A percentile compares a stretch with the other conserved stretches of the same genome.
Conservation (phyloP, 2,329 filamentous ascomycete species). For the Pseudonectria foliicola region DNA sequence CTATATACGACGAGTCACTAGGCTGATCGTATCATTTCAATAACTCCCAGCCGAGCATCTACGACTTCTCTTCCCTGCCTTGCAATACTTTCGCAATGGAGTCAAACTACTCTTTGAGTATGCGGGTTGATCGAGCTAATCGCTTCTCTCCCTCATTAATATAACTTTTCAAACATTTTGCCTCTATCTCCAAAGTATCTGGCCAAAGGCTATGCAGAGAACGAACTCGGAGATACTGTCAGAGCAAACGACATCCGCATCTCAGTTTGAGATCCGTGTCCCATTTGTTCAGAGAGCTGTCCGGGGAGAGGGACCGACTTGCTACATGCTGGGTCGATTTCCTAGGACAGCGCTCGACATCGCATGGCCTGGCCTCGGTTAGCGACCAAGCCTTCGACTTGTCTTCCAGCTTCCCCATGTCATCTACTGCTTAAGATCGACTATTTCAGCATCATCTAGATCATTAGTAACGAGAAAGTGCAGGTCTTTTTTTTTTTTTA, state of each 20-base stretch:
- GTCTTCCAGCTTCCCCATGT: conserved; percentile 8
- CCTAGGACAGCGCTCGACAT: conserved; percentile 3
- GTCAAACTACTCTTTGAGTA: conserved; percentile 5
- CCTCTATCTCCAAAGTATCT: conserved; percentile 8
- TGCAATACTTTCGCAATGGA: too few species aligned
- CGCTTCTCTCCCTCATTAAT: conserved; percentile 4
- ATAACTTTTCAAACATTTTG: conserved; percentile 4
- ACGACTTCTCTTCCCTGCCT: too few species aligned
- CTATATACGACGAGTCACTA: too few species aligned
- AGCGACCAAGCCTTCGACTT: conserved; percentile 7
- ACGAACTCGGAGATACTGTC: conserved; percentile 4
- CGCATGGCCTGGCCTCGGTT: conserved; percentile 6
- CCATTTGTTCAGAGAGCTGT: conserved; percentile 4
- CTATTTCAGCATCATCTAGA: conserved; percentile 1
- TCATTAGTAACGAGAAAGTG: conserved; percentile 8
- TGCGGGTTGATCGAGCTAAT: conserved; percentile 3
- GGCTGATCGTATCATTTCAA: too few species aligned
- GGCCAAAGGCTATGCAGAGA: conserved; percentile 6
- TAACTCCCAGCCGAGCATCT: too few species aligned
- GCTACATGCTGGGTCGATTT: conserved; percentile 8
- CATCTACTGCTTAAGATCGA: conserved; percentile 6
- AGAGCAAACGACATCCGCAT: conserved; percentile 5
- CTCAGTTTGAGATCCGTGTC: conserved; percentile 6
- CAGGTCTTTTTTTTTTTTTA: conserved; percentile 5
- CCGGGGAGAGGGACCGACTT: background rate